phyloP scores from a whole-genome alignment of 208 protist genomes.

The Balamuthia mandrillaris region DNA sequence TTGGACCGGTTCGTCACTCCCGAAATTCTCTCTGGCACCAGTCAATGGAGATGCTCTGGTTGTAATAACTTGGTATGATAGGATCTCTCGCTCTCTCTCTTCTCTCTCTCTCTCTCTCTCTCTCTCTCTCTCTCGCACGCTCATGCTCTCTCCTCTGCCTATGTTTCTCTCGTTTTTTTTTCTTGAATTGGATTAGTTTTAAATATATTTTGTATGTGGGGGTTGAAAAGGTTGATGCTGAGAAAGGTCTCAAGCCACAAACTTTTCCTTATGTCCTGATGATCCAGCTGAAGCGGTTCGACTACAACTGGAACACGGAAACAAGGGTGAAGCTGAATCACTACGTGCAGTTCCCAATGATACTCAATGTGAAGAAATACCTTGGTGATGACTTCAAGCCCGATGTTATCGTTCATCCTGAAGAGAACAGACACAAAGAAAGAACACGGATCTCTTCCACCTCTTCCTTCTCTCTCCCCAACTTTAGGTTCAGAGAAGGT shows the following conservation, averaged over 20 bases:
- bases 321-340: conserved; percentile 53
- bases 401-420: background rate
- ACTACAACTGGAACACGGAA: conserved; percentile 35
- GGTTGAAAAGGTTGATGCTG: conserved; percentile 46
- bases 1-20: conserved; percentile 12
- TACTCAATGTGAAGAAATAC: conserved; percentile 24
- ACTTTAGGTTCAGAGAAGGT: too few relatives aligned
- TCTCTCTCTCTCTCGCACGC: too few relatives aligned
- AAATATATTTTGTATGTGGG: too few relatives aligned
- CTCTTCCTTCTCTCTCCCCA: too few relatives aligned
- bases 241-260: conserved; percentile 42
- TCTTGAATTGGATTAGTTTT: background rate
- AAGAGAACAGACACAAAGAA: too few relatives aligned
- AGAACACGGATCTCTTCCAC: too few relatives aligned
- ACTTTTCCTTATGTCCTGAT: conserved; percentile 44
- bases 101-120: too few relatives aligned
- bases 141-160: background rate
- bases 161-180: background rate
- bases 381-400: background rate
- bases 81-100: too few relatives aligned
- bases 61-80: background rate
- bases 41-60: background rate
- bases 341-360: background rate
- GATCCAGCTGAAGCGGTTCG: conserved; percentile 53
- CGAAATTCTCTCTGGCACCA: background rate